Percentiles rank a stretch among this genome's conserved stretches.
Conservation (phyloP, 1,284 basidiomycete genomes). For the Sutorius eximius region DNA sequence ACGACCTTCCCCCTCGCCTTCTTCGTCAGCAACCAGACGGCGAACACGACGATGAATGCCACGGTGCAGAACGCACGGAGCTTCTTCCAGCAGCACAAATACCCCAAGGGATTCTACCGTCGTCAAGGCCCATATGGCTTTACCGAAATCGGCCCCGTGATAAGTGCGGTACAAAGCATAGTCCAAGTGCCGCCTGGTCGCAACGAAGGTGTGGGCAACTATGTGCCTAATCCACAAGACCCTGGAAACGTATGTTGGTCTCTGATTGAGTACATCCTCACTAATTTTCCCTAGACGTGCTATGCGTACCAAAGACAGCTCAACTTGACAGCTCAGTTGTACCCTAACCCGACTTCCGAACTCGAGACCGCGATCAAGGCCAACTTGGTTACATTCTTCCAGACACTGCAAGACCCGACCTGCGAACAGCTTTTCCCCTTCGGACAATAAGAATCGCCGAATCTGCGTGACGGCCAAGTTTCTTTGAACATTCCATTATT, state of each 20-base stretch:
- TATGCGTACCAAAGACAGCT: slow-evolving; percentile 22
- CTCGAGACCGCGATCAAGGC: slow-evolving; percentile 26
- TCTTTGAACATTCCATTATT: not conserved
- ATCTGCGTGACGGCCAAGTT: not conserved
- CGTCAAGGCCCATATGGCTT: slow-evolving; percentile 21
- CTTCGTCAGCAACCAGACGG: slow-evolving; percentile 30
- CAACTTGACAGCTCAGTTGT: slow-evolving; percentile 25
- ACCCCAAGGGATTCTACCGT: slow-evolving; percentile 25
- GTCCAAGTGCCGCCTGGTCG: slow-evolving; percentile 16
- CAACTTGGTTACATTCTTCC: slow-evolving; percentile 27
- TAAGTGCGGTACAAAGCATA: not conserved
- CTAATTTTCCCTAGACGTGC: slow-evolving; percentile 18
- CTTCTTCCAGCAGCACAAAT: slow-evolving; percentile 22
- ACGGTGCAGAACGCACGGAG: slow-evolving; percentile 19
- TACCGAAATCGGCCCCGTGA: slow-evolving; percentile 1
- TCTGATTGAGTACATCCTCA: not conserved
- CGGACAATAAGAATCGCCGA: slow-evolving; percentile 3
- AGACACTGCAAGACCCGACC: slow-evolving; percentile 12
- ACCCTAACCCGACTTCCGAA: slow-evolving; percentile 21
- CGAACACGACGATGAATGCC: slow-evolving; percentile 11
- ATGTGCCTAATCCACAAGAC: slow-evolving; percentile 15
- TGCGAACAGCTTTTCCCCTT: slow-evolving; percentile 26
- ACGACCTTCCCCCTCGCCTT: slow-evolving; percentile 30
- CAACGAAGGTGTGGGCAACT: slow-evolving; percentile 26
- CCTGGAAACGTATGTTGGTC: slow-evolving; percentile 15